Percentiles rank a stretch among this genome's conserved stretches.
Conservation (phyloP, 768 basidiomycete species). For the Termitomyces titanicus region DNA sequence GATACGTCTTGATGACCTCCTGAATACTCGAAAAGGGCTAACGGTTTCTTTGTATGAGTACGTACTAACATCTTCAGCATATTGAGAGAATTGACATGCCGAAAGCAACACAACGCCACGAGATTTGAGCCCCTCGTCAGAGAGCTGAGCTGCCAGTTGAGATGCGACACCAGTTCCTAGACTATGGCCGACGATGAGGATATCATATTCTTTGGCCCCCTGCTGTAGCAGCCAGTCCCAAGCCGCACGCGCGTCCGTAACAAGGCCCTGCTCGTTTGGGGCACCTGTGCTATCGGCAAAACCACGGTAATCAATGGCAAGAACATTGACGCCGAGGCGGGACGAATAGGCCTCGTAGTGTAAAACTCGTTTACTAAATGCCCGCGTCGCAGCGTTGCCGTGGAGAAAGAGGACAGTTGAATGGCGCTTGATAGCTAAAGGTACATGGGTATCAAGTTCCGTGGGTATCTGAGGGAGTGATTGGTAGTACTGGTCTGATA, state of each 20-base stretch:
- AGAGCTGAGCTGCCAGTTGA: constrained; percentile 44
- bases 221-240: constrained; percentile 72
- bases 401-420: constrained; percentile 93
- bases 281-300: constrained; percentile 82
- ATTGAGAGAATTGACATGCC: constrained; percentile 22
- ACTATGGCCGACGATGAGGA: constrained; percentile 83
- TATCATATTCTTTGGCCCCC: constrained; percentile 52
- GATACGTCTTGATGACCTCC: constrained; percentile 66
- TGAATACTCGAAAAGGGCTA: constrained; percentile 61
- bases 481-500: constrained; percentile 65
- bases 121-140: constrained; percentile 35
- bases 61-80: constrained; percentile 23
- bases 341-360: constrained; percentile 66
- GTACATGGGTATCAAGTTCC: constrained; percentile 39
- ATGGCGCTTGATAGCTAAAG: constrained; percentile 46
- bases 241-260: constrained; percentile 69
- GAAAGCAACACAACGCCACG: constrained; percentile 50
- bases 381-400: constrained; percentile 84
- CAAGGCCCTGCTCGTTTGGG: constrained; percentile 74
- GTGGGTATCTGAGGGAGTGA: constrained; percentile 36
- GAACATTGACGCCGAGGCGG: constrained; percentile 67
- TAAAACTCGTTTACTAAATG: constrained; percentile 59
- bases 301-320: constrained; percentile 90
- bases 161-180: constrained; percentile 81
- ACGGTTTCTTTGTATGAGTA: constrained; percentile 32